Evolutionary conservation across 31 red algal species (phyloP).

Genomic region (Odonthalia washingtoniensis): DNA sequence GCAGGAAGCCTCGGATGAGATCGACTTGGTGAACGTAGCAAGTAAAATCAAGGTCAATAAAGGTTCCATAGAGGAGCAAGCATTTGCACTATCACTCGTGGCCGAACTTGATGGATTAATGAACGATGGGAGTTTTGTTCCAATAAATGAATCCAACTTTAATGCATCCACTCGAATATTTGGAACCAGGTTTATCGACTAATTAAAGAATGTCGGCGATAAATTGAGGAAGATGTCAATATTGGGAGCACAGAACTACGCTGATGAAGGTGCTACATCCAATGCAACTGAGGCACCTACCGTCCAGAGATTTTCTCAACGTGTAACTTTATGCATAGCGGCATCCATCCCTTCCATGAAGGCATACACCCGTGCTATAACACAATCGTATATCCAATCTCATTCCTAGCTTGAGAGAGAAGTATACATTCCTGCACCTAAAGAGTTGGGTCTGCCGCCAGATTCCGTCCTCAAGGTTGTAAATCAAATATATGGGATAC

Average conservation of each 20-base stretch:
- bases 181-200: slow-evolving; percentile 34
- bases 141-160: too few relatives aligned
- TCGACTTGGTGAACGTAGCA: too few relatives aligned
- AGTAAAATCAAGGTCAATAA: too few relatives aligned
- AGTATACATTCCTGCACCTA: slow-evolving; percentile 29
- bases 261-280: background rate
- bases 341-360: slow-evolving; percentile 1
- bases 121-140: too few relatives aligned
- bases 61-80: too few relatives aligned
- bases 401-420: slow-evolving; percentile 18
- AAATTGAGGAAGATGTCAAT: slow-evolving; percentile 8
- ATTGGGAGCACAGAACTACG: slow-evolving; percentile 52
- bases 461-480: slow-evolving; percentile 19
- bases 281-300: slow-evolving; percentile 33
- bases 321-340: slow-evolving; percentile 16
- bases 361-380: slow-evolving; percentile 27
- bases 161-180: slow-evolving; percentile 39
- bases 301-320: slow-evolving; percentile 29
- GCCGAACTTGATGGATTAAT: too few relatives aligned
- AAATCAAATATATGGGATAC: slow-evolving; percentile 45
- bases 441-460: slow-evolving; percentile 4
- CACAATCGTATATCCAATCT: slow-evolving; percentile 47
- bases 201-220: background rate
- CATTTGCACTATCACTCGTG: too few relatives aligned
- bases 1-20: too few relatives aligned